Conservation (phyloP, 768 basidiomycete genomes). For the Amanita molliuscula region DNA sequence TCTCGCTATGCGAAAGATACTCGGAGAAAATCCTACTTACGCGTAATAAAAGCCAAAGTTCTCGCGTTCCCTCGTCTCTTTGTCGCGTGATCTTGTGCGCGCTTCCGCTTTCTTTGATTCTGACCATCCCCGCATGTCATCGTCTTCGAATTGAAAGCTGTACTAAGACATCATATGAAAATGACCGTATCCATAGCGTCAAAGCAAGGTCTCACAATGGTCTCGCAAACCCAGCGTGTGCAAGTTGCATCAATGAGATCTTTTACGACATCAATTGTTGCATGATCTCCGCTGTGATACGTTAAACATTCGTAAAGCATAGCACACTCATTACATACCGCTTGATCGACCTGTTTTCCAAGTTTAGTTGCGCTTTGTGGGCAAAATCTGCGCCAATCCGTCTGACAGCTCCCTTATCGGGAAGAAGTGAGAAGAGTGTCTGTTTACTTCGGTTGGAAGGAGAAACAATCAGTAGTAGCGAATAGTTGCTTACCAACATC, state of each 20-base stretch:
- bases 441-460: not conserved
- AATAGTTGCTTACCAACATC: conserved; percentile 10
- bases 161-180: not conserved
- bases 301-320: not conserved
- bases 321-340: not conserved
- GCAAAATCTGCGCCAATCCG: conserved; percentile 13
- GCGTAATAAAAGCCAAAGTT: conserved; percentile 13
- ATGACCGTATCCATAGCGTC: not conserved
- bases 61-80: conserved; percentile 7
- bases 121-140: not conserved
- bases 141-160: not conserved
- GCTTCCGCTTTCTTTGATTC: not conserved
- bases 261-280: conserved; percentile 13
- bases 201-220: conserved; percentile 12
- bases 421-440: conserved; percentile 14
- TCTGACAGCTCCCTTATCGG: conserved; percentile 8
- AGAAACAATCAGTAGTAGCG: not conserved
- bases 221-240: conserved; percentile 17
- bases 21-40: conserved; percentile 3
- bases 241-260: conserved; percentile 18
- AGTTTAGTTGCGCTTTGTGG: conserved; percentile 8
- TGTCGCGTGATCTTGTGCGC: not conserved
- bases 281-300: not conserved
- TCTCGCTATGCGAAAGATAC: not conserved
- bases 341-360: conserved; percentile 6